A percentile compares a stretch with the other conserved stretches of the same genome.
Conservation (phyloP, 139 green algal genomes). For the Chlamydomonas applanata region DNA sequence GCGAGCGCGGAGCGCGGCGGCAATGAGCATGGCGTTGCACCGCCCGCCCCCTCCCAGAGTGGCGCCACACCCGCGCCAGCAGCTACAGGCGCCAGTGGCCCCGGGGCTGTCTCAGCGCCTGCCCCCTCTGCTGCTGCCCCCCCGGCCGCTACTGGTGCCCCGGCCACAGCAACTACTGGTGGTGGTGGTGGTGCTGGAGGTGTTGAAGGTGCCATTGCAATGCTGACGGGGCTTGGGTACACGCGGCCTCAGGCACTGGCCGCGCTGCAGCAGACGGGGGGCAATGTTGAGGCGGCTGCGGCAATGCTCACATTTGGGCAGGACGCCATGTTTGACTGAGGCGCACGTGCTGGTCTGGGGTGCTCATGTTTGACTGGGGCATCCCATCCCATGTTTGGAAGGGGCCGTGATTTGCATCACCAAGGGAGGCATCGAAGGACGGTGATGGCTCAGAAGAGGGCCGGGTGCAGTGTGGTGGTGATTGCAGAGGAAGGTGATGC, state of each 20-base stretch:
- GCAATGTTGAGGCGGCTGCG: conserved; percentile 73
- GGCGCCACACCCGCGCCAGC: conserved; percentile 4
- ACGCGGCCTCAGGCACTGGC: conserved; percentile 37
- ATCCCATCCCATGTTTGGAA: too few species aligned
- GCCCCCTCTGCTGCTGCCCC: conserved; percentile 7
- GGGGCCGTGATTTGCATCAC: too few species aligned
- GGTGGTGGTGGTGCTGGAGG: neutral
- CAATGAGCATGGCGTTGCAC: neutral
- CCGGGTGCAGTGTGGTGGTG: too few species aligned
- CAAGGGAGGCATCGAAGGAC: too few species aligned
- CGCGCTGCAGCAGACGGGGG: conserved; percentile 59
- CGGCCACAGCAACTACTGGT: conserved; percentile 1
- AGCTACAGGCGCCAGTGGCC: conserved; percentile 4
- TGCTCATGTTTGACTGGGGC: too few species aligned
- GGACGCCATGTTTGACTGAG: conserved; percentile 8
- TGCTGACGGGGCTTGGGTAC: conserved; percentile 69
- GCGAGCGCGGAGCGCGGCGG: neutral
- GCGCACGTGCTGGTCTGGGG: too few species aligned
- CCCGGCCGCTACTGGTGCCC: conserved; percentile 8
- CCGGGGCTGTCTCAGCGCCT: conserved; percentile 11
- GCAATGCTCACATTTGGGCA: conserved; percentile 44
- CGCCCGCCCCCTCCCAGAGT: conserved; percentile 17
- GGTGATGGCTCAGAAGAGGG: too few species aligned
- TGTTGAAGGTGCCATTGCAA: conserved; percentile 48
- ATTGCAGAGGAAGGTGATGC: too few species aligned